phyloP scores from a whole-genome alignment of 1,139 yeast species.

The Groenewaldozyma auringiensis region DNA sequence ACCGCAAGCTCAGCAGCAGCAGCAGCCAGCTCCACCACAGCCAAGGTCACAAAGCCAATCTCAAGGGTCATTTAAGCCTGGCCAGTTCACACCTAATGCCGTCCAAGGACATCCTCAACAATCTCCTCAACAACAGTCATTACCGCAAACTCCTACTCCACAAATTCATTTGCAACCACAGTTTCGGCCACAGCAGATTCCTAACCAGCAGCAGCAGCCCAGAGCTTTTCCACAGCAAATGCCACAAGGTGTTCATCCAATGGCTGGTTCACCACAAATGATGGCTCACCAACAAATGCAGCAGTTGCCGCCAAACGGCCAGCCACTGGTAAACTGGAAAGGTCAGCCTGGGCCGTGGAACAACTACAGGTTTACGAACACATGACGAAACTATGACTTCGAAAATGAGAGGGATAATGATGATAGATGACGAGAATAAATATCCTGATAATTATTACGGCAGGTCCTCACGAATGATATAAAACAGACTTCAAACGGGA shows the following conservation, averaged over 20 bases:
- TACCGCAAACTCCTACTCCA: not conserved
- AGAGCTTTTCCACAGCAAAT: not conserved
- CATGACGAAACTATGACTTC: too few species aligned
- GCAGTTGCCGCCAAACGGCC: slow-evolving; percentile 4
- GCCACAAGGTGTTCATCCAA: slow-evolving; percentile 1
- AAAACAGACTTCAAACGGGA: too few species aligned
- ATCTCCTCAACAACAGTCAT: not conserved
- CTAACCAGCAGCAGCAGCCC: not conserved
- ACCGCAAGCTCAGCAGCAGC: slow-evolving; percentile 5
- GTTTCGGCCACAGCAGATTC: not conserved
- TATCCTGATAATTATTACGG: too few species aligned
- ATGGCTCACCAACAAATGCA: slow-evolving; percentile 3
- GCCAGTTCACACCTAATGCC: not conserved
- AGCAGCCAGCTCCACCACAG: slow-evolving; percentile 1
- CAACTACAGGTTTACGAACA: slow-evolving; percentile 12
- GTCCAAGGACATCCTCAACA: too few species aligned
- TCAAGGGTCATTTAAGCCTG: not conserved
- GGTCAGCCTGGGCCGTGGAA: slow-evolving; percentile 22
- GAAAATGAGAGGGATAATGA: too few species aligned
- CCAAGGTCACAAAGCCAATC: not conserved
- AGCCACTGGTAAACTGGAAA: slow-evolving; percentile 13
- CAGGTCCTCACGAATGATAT: too few species aligned
- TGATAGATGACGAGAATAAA: too few species aligned
- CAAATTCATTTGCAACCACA: not conserved
- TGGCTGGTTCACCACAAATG: not conserved